Evolutionary conservation across 257 asterid species (phyloP).

Genomic region (Capsicum pubescens): DNA sequence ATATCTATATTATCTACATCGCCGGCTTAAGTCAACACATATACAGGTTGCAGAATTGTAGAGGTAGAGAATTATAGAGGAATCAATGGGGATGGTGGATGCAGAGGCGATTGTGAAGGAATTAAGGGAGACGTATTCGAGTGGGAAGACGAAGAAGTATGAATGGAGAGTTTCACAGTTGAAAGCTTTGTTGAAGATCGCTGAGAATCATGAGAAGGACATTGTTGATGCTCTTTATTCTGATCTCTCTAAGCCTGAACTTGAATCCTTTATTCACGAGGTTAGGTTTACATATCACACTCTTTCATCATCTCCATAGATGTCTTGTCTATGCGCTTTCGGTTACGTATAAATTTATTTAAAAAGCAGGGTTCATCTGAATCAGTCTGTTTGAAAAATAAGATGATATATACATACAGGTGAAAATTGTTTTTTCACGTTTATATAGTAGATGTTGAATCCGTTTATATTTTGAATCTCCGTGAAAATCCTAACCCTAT

Average conservation of each 20-base stretch:
- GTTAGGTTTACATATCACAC: conserved; percentile 32
- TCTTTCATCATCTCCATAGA: neutral
- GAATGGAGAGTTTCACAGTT: conserved; percentile 91
- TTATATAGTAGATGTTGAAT: neutral
- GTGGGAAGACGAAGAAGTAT: conserved; percentile 68
- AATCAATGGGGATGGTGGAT: conserved; percentile 44
- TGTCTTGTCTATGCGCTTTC: neutral
- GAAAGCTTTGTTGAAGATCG: conserved; percentile 60
- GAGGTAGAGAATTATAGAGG: neutral
- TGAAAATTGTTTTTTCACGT: neutral
- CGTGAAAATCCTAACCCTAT: neutral
- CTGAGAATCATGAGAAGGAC: conserved; percentile 62
- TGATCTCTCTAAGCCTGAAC: conserved; percentile 78
- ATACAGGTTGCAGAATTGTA: neutral
- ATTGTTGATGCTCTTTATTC: conserved; percentile 65
- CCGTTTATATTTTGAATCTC: neutral
- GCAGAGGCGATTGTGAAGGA: conserved; percentile 59
- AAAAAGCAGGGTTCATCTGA: no score
- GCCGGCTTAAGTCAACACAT: no score
- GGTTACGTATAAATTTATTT: neutral
- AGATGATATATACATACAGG: no score
- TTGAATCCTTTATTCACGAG: conserved; percentile 78
- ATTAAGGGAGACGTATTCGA: conserved; percentile 52
- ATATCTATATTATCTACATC: no score
- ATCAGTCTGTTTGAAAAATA: no score